Conservation (phyloP, 2,329 filamentous ascomycete genomes). For the Epichloe uncinata region DNA sequence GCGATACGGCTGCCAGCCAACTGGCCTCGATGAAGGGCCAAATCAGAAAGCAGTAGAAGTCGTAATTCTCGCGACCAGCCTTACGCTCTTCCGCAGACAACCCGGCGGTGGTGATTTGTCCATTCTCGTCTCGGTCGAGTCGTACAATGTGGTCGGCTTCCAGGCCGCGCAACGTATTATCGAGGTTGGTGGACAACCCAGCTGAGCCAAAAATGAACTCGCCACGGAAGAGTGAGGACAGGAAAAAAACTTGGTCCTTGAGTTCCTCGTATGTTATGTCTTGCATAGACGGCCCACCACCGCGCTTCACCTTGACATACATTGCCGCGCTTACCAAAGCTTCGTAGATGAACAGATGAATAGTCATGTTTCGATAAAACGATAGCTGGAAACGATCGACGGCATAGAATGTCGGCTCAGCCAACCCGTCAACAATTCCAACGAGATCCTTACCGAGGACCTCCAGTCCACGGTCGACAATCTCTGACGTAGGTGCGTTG, state of each 20-base stretch:
- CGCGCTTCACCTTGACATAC: slow-evolving; percentile 82
- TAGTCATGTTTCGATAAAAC: slow-evolving; percentile 99
- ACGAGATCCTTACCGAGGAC: slow-evolving; percentile 86
- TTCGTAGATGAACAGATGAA: slow-evolving; percentile 92
- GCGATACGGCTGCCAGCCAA: slow-evolving; percentile 80
- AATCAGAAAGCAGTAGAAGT: slow-evolving; percentile 97
- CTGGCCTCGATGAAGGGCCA: slow-evolving; percentile 96
- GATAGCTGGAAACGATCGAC: slow-evolving; percentile 94
- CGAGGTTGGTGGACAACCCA: slow-evolving; percentile 66
- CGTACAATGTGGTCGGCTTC: slow-evolving; percentile 68
- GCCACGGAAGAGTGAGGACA: slow-evolving; percentile 85
- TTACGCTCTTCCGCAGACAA: slow-evolving; percentile 63
- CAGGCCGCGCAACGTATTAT: slow-evolving; percentile 63
- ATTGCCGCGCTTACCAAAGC: slow-evolving; percentile 80
- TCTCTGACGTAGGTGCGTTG: slow-evolving; percentile 60
- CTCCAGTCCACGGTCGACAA: slow-evolving; percentile 81
- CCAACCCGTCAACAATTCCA: slow-evolving; percentile 61
- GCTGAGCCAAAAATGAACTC: slow-evolving; percentile 96
- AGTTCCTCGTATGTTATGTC: slow-evolving; percentile 64
- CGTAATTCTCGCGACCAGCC: slow-evolving; percentile 82
- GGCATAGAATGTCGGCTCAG: slow-evolving; percentile 86
- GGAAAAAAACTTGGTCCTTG: slow-evolving; percentile 67
- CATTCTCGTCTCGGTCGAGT: slow-evolving; percentile 43
- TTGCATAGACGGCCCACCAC: slow-evolving; percentile 72
- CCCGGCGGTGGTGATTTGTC: slow-evolving; percentile 51